A percentile compares a stretch with the other conserved stretches of the same genome.
phyloP scores from a whole-genome alignment of 2,329 filamentous ascomycete genomes.

The Teratosphaeria zuluensis region DNA sequence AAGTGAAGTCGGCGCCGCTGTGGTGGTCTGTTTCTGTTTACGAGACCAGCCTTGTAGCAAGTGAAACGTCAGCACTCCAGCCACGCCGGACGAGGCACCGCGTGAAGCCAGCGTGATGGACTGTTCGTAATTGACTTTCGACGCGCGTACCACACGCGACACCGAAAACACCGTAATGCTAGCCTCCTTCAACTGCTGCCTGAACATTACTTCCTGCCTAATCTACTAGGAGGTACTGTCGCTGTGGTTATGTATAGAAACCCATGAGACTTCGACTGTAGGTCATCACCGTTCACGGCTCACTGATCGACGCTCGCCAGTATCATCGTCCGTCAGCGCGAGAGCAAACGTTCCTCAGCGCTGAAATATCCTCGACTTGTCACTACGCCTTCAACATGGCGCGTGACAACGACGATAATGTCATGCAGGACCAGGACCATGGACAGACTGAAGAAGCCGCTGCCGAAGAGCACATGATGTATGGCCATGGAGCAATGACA shows the following conservation, averaged over 20 bases:
- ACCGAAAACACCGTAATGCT: not conserved
- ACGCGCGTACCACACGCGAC: not conserved
- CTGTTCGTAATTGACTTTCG: not conserved
- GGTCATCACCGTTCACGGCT: not conserved
- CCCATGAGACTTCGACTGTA: not conserved
- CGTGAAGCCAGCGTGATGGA: not conserved
- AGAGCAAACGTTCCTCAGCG: no score
- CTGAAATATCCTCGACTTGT: not conserved
- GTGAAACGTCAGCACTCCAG: not conserved
- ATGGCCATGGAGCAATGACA: conserved; percentile 33
- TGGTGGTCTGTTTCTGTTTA: not conserved
- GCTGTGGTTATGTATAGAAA: not conserved
- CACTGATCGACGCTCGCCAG: not conserved
- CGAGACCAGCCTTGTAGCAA: not conserved
- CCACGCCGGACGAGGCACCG: not conserved
- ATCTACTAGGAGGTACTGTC: no score
- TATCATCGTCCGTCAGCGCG: not conserved
- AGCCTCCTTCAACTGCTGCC: not conserved
- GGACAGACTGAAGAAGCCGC: conserved; percentile 25
- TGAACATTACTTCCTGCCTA: not conserved
- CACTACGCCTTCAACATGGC: conserved; percentile 18
- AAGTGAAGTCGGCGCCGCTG: not conserved
- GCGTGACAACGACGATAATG: conserved; percentile 15
- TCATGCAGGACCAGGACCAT: conserved; percentile 24
- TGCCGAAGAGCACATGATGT: conserved; percentile 41